Conservation (phyloP, 83 land plant species). For the Picea abies region DNA sequence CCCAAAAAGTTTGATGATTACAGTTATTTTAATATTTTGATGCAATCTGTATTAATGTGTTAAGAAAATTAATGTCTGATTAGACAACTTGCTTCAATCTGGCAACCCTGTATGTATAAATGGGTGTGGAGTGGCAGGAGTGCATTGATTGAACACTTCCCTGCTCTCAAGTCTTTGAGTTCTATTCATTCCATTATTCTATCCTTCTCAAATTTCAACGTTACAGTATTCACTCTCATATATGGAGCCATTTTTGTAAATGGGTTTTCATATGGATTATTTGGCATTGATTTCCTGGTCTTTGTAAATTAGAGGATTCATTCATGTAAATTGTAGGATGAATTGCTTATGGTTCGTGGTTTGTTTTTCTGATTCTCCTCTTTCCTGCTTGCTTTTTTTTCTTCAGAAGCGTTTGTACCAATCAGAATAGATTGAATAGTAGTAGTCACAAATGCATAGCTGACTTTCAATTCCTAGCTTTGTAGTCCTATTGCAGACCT, state of each 20-base stretch:
- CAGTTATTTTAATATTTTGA: background rate
- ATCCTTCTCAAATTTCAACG: background rate
- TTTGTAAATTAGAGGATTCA: background rate
- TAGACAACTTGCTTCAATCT: background rate
- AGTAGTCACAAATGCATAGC: background rate
- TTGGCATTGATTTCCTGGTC: background rate
- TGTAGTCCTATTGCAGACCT: background rate
- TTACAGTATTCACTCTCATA: background rate
- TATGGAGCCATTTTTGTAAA: background rate
- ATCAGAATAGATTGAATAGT: background rate
- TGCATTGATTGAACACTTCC: background rate
- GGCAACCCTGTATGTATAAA: background rate
- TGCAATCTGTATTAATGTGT: background rate
- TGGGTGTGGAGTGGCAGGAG: background rate
- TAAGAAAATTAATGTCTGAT: background rate
- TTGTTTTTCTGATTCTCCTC: conserved; percentile 3
- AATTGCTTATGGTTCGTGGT: background rate
- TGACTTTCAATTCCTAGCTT: background rate
- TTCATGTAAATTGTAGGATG: background rate
- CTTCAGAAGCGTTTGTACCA: background rate
- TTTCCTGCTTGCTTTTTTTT: background rate
- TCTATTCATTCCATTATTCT: background rate
- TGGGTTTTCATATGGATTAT: background rate
- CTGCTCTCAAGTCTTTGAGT: background rate
- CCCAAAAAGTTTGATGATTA: background rate